Base-by-base conservation (phyloP, 345 rosid species). In the Aquilaria sinensis region DNA sequence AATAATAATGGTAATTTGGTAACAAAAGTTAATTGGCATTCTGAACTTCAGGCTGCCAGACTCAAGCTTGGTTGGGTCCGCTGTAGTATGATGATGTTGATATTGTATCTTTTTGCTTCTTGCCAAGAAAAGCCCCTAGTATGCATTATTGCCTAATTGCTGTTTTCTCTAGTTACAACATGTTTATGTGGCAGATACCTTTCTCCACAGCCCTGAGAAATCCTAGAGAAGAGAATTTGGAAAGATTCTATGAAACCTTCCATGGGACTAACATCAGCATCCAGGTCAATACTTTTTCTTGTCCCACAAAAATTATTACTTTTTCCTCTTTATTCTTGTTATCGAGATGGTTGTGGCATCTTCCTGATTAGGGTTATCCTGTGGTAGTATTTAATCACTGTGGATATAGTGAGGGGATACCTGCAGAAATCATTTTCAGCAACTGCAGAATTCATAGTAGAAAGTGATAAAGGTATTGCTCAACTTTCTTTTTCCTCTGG, bases 251-350 rank as follows among this genome's bases (percentile, higher is more conserved):
- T 53, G 97, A 89, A 83, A 92, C 97, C 14, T 89, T 81, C 74
- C 98, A 89, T 83, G 97, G 96, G 77, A 75, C 84, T 8, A 75
- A 92, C 74, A 76, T 87, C 67, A 89, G 67, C 74, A 87, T 89
- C 65, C 98, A 92, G 88, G 98, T 92, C 53, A 75, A 75, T 77
- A 46, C 58, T 71, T 37, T 37, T 62, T 57, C 49, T 37, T 49
- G 31, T 61, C 31, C 14, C 14, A 15, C 31, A 57, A 37, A 37
- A 37, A 61, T 46, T 43, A 34, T 15, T 45, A 53, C 51, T 48
- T 10, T 32, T 51, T 8, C 14, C 48, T 12, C 15, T 52, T 59
- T 43, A 54, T 47, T 56, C 31, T 49, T 66, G 52, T 54, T 61
- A 15, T 53, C 55, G 14, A 50, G 53, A 53, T 56, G 50, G 10